Base-by-base conservation (phyloP, 257 asterid genomes). In the Cordia subcordata region DNA sequence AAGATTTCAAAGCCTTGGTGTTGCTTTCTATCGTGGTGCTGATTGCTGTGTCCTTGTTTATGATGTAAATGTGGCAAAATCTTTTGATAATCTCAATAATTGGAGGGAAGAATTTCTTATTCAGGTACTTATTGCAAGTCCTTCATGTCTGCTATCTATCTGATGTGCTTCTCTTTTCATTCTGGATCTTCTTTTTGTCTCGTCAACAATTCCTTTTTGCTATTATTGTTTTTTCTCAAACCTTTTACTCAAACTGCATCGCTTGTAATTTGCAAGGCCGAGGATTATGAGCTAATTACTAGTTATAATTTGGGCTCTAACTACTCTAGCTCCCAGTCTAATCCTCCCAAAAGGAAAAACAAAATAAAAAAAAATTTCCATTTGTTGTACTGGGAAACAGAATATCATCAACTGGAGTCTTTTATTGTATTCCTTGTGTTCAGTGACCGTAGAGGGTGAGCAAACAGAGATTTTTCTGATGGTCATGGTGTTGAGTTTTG, bases 1-100 rank as follows among this genome's bases (percentile, higher is more conserved):
- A 72, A 78, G 87, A 61, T 83, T 83, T 69, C 91, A 83, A 68
- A 83, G 90, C 76, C 90, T 83, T 59, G 90, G 90, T n/a, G 90
- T 83, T 71, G 86, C 90, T 53, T 83, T 83, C 65, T 83, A 83
- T 52, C 77, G 90, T 12, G 90, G 90, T 56, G 90, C 90, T 56
- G 90, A 83, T 62, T 83, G 87, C 51, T 83, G 90, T 73, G 85
- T 79, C 14, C 79, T 79, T 55, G 79, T 75, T 37, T 79, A 79
- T 66, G 84, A 79, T 72, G 84, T 79, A 32, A 79, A 79, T 49
- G 84, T 75, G 53, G 58, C 58, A 76, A 79, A 72, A 60, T 79
- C 85, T 22, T 83, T 83, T 49, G 87, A 83, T 19, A 74, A 69
- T 62, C 90, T 83, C 55, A 80, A 76, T 72, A 78, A 80, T 67